Evolutionary conservation across 306 rosid genomes (phyloP).

Genomic region (Abrus pulchellus): DNA sequence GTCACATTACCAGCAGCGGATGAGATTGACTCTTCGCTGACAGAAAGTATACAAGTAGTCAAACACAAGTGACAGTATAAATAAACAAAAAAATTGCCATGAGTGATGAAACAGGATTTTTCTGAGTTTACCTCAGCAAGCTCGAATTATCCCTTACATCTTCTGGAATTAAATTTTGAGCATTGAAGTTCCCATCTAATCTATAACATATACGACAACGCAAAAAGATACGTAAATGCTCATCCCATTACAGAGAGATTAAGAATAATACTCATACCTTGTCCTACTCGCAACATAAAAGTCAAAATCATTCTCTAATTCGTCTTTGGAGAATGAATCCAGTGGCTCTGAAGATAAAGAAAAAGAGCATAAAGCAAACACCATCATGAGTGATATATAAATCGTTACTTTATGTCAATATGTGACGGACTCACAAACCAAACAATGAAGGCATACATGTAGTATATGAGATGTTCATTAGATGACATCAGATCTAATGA

Average conservation of each 20-base stretch:
- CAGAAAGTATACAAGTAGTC: conserved; percentile 46
- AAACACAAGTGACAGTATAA: conserved; percentile 43
- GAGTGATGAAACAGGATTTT: conserved; percentile 29
- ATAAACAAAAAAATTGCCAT: conserved; percentile 14
- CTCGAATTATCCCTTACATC: conserved; percentile 76
- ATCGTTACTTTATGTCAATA: conserved; percentile 19
- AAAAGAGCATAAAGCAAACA: conserved; percentile 39
- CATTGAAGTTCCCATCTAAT: conserved; percentile 55
- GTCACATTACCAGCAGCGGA: conserved; percentile 75
- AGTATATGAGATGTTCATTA: conserved; percentile 10
- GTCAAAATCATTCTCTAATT: conserved; percentile 59
- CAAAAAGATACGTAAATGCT: conserved; percentile 43
- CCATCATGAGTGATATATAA: conserved; percentile 36
- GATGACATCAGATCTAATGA: conserved; percentile 20
- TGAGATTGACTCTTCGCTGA: conserved; percentile 91
- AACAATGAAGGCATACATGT: conserved; percentile 24
- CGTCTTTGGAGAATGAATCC: conserved; percentile 56
- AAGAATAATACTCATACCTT: conserved; percentile 62
- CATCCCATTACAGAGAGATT: conserved; percentile 27
- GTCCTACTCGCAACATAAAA: conserved; percentile 48
- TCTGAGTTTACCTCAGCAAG: conserved; percentile 67
- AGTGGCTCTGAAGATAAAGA: conserved; percentile 59
- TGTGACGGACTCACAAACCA: conserved; percentile 24
- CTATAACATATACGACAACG: conserved; percentile 53
- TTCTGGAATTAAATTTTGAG: conserved; percentile 59